These are phyloP conservation scores for Nidularia pulvinata DNA, from an alignment of 768 basidiomycete species.

Conservation along the genomic window DNA sequence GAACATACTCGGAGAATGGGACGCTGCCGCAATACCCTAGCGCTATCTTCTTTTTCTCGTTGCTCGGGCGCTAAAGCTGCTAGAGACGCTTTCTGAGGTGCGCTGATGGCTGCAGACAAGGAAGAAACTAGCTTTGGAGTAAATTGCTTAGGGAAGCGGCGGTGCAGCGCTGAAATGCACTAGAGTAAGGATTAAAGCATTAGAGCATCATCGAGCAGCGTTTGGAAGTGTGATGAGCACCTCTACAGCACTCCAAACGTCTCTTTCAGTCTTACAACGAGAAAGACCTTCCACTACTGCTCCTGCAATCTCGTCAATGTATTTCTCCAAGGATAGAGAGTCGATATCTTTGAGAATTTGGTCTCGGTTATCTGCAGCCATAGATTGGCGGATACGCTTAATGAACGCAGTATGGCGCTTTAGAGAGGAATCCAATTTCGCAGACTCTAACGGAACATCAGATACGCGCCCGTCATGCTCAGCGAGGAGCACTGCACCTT, in stretches of 20 bases:
- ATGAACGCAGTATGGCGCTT: constrained; percentile 96
- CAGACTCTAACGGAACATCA: constrained; percentile 45
- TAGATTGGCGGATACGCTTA: constrained; percentile 87
- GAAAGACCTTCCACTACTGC: constrained; percentile 84
- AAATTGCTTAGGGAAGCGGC: constrained; percentile 81
- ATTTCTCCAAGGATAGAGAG: constrained; percentile 89
- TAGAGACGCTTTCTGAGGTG: constrained; percentile 58
- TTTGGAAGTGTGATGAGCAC: constrained; percentile 37
- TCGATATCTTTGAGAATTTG: constrained; percentile 93
- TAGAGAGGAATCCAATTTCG: constrained; percentile 90
- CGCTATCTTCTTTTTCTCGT: constrained; percentile 89
- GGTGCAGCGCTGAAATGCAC: constrained; percentile 89
- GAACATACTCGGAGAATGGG: constrained; percentile 86
- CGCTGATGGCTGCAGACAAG: constrained; percentile 54
- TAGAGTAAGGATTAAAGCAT: constrained; percentile 23
- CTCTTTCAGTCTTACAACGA: constrained; percentile 91
- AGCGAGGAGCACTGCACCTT: constrained; percentile 31
- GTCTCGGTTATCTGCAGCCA: constrained; percentile 81
- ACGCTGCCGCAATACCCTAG: constrained; percentile 79
- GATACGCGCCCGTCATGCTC: not conserved
- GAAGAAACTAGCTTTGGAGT: constrained; percentile 67
- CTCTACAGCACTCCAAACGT: constrained; percentile 91
- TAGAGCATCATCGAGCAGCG: not conserved
- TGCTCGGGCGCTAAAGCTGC: constrained; percentile 70
- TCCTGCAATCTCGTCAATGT: constrained; percentile 91